Conservation (phyloP, 805 yeast genomes). For the Starmerella roubikii region DNA sequence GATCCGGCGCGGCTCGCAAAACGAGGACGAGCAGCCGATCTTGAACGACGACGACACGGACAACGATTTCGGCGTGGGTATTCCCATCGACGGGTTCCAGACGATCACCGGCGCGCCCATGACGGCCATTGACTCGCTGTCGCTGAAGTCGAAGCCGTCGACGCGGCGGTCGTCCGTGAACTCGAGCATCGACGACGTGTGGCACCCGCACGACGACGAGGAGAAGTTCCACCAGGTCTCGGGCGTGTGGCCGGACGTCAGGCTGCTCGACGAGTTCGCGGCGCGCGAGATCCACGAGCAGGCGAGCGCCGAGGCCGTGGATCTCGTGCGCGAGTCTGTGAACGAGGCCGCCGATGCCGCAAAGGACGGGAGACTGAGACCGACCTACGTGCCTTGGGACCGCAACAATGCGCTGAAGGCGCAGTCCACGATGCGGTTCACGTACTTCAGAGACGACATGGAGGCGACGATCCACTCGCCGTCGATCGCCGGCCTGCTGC, state of each 20-base stretch:
- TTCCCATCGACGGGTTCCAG: constrained; percentile 15
- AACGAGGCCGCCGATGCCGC: constrained; percentile 39
- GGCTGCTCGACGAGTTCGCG: constrained; percentile 62
- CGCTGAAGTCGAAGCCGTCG: constrained; percentile 42
- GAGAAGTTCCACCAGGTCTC: constrained; percentile 20
- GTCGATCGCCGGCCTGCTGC: constrained; percentile 65
- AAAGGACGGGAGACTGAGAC: constrained; percentile 49
- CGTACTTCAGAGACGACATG: constrained; percentile 82
- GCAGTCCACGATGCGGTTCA: constrained; percentile 50
- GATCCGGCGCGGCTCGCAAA: constrained; percentile 17
- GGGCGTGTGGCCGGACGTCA: constrained; percentile 68
- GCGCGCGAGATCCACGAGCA: constrained; percentile 47
- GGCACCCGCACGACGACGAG: constrained; percentile 57
- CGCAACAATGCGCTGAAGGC: constrained; percentile 18
- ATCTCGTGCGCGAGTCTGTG: constrained; percentile 30
- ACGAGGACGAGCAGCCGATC: constrained; percentile 8
- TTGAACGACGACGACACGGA: constrained; percentile 4
- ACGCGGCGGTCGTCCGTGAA: constrained; percentile 43
- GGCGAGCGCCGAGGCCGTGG: constrained; percentile 21
- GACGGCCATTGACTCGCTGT: constrained; percentile 12
- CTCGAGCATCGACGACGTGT: constrained; percentile 82
- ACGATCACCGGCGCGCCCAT: neutral
- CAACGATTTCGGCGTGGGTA: constrained; percentile 17
- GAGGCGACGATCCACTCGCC: constrained; percentile 86
- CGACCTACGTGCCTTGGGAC: constrained; percentile 67